Evolutionary conservation across 768 basidiomycete genomes (phyloP).

Genomic region (Rubroboletus pulcherrimus): DNA sequence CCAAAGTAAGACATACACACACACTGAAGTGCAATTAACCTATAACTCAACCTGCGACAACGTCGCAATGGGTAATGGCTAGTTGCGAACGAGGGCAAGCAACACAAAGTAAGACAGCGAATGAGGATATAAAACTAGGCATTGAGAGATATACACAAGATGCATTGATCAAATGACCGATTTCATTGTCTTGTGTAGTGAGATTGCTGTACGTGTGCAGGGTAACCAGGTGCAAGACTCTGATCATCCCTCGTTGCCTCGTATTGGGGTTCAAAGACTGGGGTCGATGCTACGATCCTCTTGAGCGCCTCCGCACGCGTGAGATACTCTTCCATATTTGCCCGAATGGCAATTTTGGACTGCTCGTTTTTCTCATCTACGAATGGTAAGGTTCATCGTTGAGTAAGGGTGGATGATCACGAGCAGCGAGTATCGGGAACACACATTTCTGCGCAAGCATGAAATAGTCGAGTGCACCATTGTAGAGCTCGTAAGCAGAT

Average conservation of each 20-base stretch:
- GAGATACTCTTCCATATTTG: conserved; percentile 87
- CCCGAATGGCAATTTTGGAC: conserved; percentile 74
- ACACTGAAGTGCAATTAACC: too few relatives aligned
- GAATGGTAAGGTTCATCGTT: not conserved
- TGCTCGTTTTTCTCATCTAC: conserved; percentile 84
- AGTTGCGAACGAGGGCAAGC: too few relatives aligned
- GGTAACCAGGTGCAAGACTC: not conserved
- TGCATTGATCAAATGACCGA: not conserved
- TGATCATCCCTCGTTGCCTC: not conserved
- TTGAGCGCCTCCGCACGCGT: conserved; percentile 87
- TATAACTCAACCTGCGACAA: too few relatives aligned
- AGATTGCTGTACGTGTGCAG: not conserved
- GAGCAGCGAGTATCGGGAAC: not conserved
- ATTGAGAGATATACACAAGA: not conserved
- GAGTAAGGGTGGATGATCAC: not conserved
- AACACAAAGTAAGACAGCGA: too few relatives aligned
- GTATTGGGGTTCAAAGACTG: not conserved
- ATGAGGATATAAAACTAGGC: too few relatives aligned
- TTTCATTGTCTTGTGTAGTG: not conserved
- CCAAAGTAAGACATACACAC: too few relatives aligned
- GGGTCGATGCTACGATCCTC: conserved; percentile 17
- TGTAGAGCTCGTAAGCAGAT: conserved; percentile 88
- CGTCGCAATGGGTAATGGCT: too few relatives aligned
- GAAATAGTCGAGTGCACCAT: conserved; percentile 94
- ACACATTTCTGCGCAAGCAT: conserved; percentile 91